Base-by-base conservation (phyloP, 1,284 basidiomycete species). In the Crocinoboletus sp. region DNA sequence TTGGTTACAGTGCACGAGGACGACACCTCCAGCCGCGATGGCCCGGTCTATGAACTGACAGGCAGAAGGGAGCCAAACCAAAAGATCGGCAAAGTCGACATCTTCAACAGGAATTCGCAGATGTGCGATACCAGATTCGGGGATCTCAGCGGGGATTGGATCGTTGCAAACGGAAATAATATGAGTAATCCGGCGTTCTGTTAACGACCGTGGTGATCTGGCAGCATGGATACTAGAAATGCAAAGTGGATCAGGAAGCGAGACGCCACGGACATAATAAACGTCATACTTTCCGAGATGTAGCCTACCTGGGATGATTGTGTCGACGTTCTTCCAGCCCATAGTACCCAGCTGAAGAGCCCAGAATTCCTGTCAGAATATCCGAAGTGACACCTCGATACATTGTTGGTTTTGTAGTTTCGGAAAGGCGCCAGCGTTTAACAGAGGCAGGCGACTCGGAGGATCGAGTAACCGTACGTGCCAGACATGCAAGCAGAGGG, bases 1-100 rank as follows among this genome's bases (percentile, higher is more conserved):
- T 55, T 89, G 83, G 22, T 84, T 76, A 59, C 89, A 90, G 62
- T 94, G 89, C 12, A 94, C 89, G 35, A 94, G 75, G 47, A 92
- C 78, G 36, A 80, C 76, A 5, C 90, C 89, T 33, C 81, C 81
- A 12, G 68, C 63, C 25, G 69, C 65, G 38, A 91, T 64, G 10
- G 89, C 88, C 33, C 79, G 66, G 56, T 90, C 78, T 56, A 94
- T 92, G 64, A 91, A 94, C 38, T 72, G 78, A 60, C 87, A 84
- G 16, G 87, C 82, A 29, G 69, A 64, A n/a, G 86, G 84, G 47
- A 94, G 72, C 59, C 86, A 76, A 34, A 89, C 84, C 44, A 91
- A 72, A 41, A 94, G 77, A 61, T 91, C 83, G 52, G 84, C 89
- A 55, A 89, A 85, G 59, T 89, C 87, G 53, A 88, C 78, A 64